Percentiles rank a stretch among this genome's conserved stretches.
phyloP scores from a whole-genome alignment of 371 early-diverging fungal species.

The Syncephalastrum monosporum region DNA sequence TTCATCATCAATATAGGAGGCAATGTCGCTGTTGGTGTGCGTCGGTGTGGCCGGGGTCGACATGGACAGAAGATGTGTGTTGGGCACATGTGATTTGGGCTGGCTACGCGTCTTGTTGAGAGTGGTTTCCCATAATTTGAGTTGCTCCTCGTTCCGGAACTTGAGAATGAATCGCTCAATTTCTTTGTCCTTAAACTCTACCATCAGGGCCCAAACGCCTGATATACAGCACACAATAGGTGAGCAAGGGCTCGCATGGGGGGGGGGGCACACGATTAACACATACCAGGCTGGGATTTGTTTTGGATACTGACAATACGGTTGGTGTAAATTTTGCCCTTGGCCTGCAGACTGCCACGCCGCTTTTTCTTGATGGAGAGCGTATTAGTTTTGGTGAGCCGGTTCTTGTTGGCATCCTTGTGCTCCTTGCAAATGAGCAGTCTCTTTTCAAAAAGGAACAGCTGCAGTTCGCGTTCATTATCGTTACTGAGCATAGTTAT shows the following conservation, averaged over 20 bases:
- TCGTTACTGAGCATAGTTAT: constrained; percentile 78
- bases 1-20: constrained; percentile 29
- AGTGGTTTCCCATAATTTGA: constrained; percentile 82
- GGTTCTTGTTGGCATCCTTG: constrained; percentile 43
- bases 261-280: not conserved
- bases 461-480: constrained; percentile 71
- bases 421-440: constrained; percentile 87
- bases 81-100: constrained; percentile 34
- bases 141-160: constrained; percentile 90
- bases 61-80: constrained; percentile 44
- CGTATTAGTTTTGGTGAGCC: constrained; percentile 39
- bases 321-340: constrained; percentile 68
- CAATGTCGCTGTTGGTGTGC: constrained; percentile 14
- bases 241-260: not conserved
- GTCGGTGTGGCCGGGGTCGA: constrained; percentile 17
- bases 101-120: constrained; percentile 42
- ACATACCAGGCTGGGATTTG: constrained; percentile 21
- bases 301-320: constrained; percentile 21
- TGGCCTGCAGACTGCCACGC: constrained; percentile 66
- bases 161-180: constrained; percentile 83
- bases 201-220: constrained; percentile 57
- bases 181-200: constrained; percentile 81
- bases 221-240: constrained; percentile 11
- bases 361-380: constrained; percentile 40
- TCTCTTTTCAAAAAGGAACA: constrained; percentile 87